A percentile compares a stretch with the other conserved stretches of the same genome.
phyloP scores from a whole-genome alignment of 441 rosid species.

The Sinapis alba region DNA sequence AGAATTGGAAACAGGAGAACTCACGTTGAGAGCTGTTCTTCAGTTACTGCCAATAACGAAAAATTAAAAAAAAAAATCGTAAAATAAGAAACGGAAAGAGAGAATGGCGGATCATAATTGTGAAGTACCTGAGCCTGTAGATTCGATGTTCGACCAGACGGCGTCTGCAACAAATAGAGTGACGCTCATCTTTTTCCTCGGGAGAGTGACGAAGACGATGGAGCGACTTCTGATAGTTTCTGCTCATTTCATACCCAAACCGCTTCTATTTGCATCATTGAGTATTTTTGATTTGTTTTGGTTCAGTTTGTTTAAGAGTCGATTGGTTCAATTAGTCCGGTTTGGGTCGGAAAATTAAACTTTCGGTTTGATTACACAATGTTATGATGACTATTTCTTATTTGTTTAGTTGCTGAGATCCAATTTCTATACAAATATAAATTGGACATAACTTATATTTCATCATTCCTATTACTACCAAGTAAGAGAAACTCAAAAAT shows the following conservation, averaged over 20 bases:
- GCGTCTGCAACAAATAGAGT: slow-evolving; percentile 34
- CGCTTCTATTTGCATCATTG: not conserved
- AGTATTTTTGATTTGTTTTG: not conserved
- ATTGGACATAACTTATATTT: no score
- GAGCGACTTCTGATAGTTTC: not conserved
- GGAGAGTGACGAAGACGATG: not conserved
- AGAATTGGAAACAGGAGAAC: slow-evolving; percentile 17
- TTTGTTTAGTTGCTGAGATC: no score
- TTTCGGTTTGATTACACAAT: no score
- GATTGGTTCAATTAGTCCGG: not conserved
- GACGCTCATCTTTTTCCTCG: slow-evolving; percentile 30
- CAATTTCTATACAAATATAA: no score
- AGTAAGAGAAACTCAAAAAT: not conserved
- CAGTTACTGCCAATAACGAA: slow-evolving; percentile 38
- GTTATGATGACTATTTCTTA: no score
- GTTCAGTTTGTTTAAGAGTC: not conserved
- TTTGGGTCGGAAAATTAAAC: not conserved
- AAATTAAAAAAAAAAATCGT: not conserved
- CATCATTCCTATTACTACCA: no score
- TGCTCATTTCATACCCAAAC: not conserved
- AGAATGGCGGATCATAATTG: not conserved
- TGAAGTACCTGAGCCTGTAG: slow-evolving; percentile 21
- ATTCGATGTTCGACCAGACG: slow-evolving; percentile 39
- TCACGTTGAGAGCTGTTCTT: slow-evolving; percentile 43
- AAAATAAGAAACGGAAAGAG: not conserved